These are phyloP conservation scores for Suillus discolor DNA, from an alignment of 768 basidiomycete species.

Conservation along the genomic window DNA sequence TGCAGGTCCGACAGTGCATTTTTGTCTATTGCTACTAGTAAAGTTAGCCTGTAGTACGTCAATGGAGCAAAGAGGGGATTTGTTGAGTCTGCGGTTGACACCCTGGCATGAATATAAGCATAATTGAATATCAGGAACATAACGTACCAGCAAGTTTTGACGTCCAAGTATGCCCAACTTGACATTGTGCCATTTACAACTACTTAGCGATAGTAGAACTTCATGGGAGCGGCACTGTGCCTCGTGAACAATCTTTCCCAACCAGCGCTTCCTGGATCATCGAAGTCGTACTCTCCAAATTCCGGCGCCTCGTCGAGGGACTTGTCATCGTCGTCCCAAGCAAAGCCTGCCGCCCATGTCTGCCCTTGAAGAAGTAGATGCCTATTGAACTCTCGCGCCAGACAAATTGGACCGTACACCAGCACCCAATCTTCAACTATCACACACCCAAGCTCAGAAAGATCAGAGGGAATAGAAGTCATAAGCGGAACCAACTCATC, in stretches of 20 bases:
- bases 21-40: neutral
- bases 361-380: constrained; percentile 52
- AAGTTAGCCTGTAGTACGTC: neutral
- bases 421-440: too few species aligned
- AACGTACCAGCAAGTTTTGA: neutral
- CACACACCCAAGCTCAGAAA: too few species aligned
- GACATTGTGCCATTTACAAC: too few species aligned
- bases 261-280: constrained; percentile 94
- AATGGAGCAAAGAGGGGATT: neutral
- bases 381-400: too few species aligned
- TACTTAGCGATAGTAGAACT: too few species aligned
- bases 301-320: constrained; percentile 89
- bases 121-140: neutral
- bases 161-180: neutral
- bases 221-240: too few species aligned
- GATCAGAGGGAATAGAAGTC: too few species aligned
- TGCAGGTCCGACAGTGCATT: neutral
- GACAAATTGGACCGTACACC: too few species aligned
- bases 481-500: too few species aligned
- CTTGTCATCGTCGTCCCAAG: constrained; percentile 91
- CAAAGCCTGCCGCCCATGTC: constrained; percentile 55
- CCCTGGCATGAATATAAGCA: neutral
- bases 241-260: constrained; percentile 47
- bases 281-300: constrained; percentile 93
- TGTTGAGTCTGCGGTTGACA: neutral